These are phyloP conservation scores for Biancaea sappan DNA, from an alignment of 306 rosid species.

Conservation along the genomic window DNA sequence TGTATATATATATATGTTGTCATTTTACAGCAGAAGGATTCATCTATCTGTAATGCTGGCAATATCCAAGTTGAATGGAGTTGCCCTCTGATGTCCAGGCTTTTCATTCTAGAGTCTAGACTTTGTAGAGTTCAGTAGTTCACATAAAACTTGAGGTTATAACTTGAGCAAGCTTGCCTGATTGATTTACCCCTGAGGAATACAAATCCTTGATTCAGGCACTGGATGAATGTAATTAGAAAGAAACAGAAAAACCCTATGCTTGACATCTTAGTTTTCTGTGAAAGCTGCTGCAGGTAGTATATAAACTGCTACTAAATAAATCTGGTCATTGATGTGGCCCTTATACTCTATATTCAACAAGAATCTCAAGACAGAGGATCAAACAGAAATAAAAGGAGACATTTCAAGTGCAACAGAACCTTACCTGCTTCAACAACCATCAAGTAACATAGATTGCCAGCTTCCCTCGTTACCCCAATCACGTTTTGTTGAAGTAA, in stretches of 20 bases:
- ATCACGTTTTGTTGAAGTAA: slow-evolving; percentile 70
- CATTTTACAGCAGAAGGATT: not conserved
- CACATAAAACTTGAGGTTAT: slow-evolving; percentile 2
- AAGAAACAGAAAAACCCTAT: slow-evolving; percentile 18
- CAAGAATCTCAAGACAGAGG: slow-evolving; percentile 64
- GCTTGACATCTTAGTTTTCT: slow-evolving; percentile 27
- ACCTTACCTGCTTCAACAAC: slow-evolving; percentile 46
- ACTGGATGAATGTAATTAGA: not conserved
- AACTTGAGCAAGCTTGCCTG: not conserved
- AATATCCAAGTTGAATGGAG: not conserved
- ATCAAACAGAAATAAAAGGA: slow-evolving; percentile 47
- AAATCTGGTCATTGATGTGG: slow-evolving; percentile 67
- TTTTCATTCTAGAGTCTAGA: slow-evolving; percentile 15
- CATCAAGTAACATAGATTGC: slow-evolving; percentile 41
- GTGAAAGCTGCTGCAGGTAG: slow-evolving; percentile 56
- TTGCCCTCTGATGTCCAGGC: slow-evolving; percentile 19
- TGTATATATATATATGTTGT: too few relatives aligned
- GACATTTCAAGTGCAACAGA: slow-evolving; percentile 50
- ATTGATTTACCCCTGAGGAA: not conserved
- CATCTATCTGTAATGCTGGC: slow-evolving; percentile 1
- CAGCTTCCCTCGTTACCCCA: slow-evolving; percentile 41
- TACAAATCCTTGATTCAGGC: not conserved
- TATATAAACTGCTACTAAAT: slow-evolving; percentile 15
- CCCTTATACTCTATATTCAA: slow-evolving; percentile 71
- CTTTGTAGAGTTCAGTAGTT: slow-evolving; percentile 5